Base-by-base conservation (phyloP, 2,329 filamentous ascomycete genomes). In the Gaeumannomyces tritici region DNA sequence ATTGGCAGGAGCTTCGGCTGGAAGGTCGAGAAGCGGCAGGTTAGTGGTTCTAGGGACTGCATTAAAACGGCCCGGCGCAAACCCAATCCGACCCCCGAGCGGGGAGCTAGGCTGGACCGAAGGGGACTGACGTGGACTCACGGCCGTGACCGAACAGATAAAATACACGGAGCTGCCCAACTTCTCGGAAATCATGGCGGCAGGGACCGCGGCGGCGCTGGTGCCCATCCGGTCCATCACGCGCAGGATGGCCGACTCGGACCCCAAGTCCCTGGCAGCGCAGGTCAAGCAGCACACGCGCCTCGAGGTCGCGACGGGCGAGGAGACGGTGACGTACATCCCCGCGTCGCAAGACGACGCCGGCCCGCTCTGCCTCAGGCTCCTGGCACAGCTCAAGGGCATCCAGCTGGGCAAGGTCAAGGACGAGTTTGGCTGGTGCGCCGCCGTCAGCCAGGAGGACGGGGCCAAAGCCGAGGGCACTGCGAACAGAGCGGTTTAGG, bases 201-300 rank as follows among this genome's bases (percentile, higher is more conserved):
- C 92, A 3, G 93, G 93, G 1, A 98, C 93, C 0, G 93, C 93
- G 0, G 93, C 93, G 0, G 90, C 91, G 0, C 80, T 99, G 62
- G 93, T 98, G 3, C 93, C 93, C 1, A 95, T 97, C 74, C 89
- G 89, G 65, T 95, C 90, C 68, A 96, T 98, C 73, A 95, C 90
- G 3, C 86, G 92, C 69, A 83, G 79, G 56, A 65, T 76, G 57
- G 66, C 72, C 60, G 67, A 75, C 0, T 70, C 73, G 5, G 75
- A 76, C 18, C 67, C 76, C 15, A 72, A 74, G 54, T 79, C 77
- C 24, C 74, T 77, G 58, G 71, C 72, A 12, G 69, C 73, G n/a
- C 65, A 67, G 13, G 64, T 70, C 11, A 70, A 73, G 63, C 64
- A 70, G 51, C 73, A 78, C 63, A 61, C 73, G 24, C 76, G 77